Conservation (phyloP, 1,139 yeast genomes). For the Geotrichum citri-aurantii region DNA sequence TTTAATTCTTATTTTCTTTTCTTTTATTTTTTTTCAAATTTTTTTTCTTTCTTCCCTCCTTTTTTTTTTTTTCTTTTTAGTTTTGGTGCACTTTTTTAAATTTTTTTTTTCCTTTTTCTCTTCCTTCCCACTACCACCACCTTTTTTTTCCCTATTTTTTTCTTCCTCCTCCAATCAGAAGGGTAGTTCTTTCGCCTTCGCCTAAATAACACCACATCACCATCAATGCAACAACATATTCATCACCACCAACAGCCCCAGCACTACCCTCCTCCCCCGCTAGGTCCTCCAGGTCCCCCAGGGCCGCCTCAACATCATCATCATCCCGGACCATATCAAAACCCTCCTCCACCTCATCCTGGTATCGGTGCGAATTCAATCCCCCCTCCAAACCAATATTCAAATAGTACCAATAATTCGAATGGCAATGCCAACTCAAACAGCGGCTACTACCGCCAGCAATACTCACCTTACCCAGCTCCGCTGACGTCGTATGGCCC, state of each 20-base stretch:
- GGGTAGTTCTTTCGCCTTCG: background rate
- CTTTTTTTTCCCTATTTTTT: background rate
- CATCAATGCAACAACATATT: conserved; percentile 4
- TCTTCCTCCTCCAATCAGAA: background rate
- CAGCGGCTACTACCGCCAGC: background rate
- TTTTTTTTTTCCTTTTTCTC: background rate
- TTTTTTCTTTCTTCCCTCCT: background rate
- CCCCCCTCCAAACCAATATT: background rate
- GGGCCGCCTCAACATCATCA: background rate
- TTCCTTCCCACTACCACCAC: background rate
- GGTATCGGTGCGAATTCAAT: background rate
- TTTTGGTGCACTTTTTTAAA: background rate
- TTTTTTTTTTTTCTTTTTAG: background rate
- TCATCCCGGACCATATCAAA: background rate
- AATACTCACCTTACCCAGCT: conserved; percentile 1
- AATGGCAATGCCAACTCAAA: background rate
- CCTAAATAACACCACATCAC: background rate
- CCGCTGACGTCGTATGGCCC: background rate
- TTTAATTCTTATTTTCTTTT: background rate
- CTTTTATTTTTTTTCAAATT: background rate
- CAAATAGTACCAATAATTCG: background rate
- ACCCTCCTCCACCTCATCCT: conserved; percentile 6
- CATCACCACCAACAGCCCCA: background rate
- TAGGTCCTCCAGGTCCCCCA: background rate
- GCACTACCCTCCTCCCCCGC: background rate